These are phyloP conservation scores for Suhomyces xylopsoci DNA, from an alignment of 805 yeast species.

Conservation along the genomic window DNA sequence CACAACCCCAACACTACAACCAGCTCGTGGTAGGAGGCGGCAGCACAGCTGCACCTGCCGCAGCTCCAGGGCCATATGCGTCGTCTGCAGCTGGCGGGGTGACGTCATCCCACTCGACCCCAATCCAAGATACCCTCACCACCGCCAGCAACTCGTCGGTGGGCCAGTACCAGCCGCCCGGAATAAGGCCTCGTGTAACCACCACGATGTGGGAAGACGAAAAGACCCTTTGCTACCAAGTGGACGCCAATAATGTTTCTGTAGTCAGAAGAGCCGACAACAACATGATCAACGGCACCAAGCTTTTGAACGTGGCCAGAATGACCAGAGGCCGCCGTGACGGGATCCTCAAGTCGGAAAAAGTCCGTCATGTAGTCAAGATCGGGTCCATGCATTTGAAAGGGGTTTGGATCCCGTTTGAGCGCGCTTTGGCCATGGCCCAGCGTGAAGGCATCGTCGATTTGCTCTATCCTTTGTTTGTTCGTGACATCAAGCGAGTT, in stretches of 20 bases:
- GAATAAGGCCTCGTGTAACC: conserved; percentile 61
- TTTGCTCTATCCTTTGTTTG: conserved; percentile 36
- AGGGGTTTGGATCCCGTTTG: conserved; percentile 90
- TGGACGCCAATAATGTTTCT: conserved; percentile 74
- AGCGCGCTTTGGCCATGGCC: conserved; percentile 78
- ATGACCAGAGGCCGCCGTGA: conserved; percentile 87
- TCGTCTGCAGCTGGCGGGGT: conserved; percentile 9
- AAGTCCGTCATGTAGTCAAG: conserved; percentile 75
- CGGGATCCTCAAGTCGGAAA: conserved; percentile 76
- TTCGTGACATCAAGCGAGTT: conserved; percentile 64
- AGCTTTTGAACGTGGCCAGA: conserved; percentile 76
- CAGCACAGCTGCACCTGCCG: conserved; percentile 10
- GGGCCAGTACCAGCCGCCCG: conserved; percentile 47
- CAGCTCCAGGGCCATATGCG: conserved; percentile 5
- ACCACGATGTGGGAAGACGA: conserved; percentile 93
- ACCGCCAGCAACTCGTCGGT: conserved; percentile 27
- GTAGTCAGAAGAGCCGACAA: conserved; percentile 84
- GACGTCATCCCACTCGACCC: conserved; percentile 7
- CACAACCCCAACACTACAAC: conserved; percentile 24
- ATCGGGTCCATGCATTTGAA: conserved; percentile 85
- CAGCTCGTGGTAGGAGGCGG: conserved; percentile 13
- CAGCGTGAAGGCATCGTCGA: conserved; percentile 62
- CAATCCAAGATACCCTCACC: conserved; percentile 19
- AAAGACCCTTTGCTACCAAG: conserved; percentile 79
- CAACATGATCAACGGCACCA: conserved; percentile 84